Evolutionary conservation across 345 rosid genomes (phyloP), one percentile per base, ranked within the genome.

Genomic region (Syzygium jambos): DNA sequence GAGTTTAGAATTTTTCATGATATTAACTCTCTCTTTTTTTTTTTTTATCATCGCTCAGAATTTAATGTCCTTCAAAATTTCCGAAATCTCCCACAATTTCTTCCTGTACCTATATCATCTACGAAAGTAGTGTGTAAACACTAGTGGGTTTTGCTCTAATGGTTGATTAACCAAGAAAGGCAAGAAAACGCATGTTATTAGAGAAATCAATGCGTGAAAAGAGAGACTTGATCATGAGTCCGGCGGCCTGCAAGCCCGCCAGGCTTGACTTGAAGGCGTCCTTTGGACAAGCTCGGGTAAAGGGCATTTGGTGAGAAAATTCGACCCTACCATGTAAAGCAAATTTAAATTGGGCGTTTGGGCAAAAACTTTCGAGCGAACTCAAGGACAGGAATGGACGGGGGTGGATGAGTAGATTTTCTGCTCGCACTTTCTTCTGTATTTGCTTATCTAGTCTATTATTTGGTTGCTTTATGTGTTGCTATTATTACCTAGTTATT

Each of bases 41-140:
- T 41, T 41, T 61, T 61, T 3, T n/a, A n/a, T 13, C 34, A 61
- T 61, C 38, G 7, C 9, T 14, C 0, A 3, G 1, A 61, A 65
- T 65, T 29, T 15, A 65, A 29, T 65, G 1, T 65, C 41, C 11
- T 65, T 15, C 5, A 15, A 0, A 65, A 4, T 65, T 65, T 63
- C 30, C 19, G 9, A 61, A n/a, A 13, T 61, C 34, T n/a, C 25
- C 63, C n/a, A 23, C 19, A 6, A 0, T n/a, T n/a, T 0, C 21
- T 63, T 63, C 23, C 8, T 23, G 61, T 10, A 52, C 15, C 6
- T 15, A 5, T 52, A 56, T 23, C 61, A 23, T 23, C 10, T 56
- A 9, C 23, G n/a, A 56, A 56, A 23, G 61, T 22, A 56, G n/a
- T 56, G 54, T 23, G 10, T 23, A 23, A 54, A 54, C 23, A 54